A percentile compares a stretch with the other conserved stretches of the same genome.
phyloP scores from a whole-genome alignment of 768 basidiomycete species.

The Amylocystis lapponica region DNA sequence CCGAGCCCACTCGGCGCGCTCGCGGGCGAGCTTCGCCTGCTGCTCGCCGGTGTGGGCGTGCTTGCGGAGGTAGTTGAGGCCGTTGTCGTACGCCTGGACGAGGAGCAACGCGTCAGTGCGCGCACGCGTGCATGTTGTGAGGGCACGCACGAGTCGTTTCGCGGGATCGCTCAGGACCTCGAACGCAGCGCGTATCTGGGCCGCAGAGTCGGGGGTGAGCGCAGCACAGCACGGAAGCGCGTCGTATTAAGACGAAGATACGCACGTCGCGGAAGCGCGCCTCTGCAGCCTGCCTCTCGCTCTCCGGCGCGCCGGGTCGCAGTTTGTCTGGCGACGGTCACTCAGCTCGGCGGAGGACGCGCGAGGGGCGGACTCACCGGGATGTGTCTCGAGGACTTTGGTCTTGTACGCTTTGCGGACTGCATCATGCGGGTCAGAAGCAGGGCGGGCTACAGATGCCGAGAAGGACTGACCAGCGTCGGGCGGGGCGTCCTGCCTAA shows the following conservation, averaged over 20 bases:
- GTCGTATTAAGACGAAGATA: not conserved
- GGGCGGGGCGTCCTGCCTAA: constrained; percentile 18
- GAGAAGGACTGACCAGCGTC: constrained; percentile 19
- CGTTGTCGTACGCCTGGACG: constrained; percentile 23
- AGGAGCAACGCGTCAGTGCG: not conserved
- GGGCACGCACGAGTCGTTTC: constrained; percentile 22
- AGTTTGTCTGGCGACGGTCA: constrained; percentile 21
- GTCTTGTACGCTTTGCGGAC: constrained; percentile 28
- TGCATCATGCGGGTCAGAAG: constrained; percentile 1
- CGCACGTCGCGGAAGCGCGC: constrained; percentile 25
- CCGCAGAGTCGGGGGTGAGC: not conserved
- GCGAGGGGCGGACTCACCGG: constrained; percentile 13
- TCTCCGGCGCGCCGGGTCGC: constrained; percentile 18
- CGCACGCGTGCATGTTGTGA: not conserved
- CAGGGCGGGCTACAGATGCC: not conserved
- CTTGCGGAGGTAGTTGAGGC: constrained; percentile 20
- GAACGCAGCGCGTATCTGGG: constrained; percentile 22
- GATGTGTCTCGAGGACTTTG: constrained; percentile 25
- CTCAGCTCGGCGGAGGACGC: not conserved
- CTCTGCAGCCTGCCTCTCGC: constrained; percentile 18
- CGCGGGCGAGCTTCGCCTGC: constrained; percentile 19
- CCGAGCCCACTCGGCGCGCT: constrained; percentile 26
- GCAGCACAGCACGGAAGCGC: too few species aligned
- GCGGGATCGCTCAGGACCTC: constrained; percentile 27
- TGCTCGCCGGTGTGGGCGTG: constrained; percentile 11